Percentiles rank a stretch among this genome's conserved stretches.
These are phyloP conservation scores for Ciborinia camelliae DNA, from an alignment of 2,329 filamentous ascomycete genomes.

Conservation along the genomic window DNA sequence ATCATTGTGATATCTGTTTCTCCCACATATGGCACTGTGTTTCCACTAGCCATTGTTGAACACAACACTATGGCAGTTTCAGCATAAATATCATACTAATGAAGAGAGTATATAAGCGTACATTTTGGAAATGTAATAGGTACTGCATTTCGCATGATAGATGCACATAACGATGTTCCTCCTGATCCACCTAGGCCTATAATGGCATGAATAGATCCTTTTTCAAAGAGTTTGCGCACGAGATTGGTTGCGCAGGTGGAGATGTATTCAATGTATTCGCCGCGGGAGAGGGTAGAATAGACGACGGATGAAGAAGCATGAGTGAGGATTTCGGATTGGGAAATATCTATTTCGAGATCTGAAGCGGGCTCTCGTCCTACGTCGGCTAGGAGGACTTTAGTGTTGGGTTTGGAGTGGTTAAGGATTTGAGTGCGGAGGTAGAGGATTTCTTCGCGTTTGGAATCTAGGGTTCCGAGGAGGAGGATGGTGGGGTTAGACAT, in stretches of 20 bases:
- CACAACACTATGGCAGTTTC: too few species aligned
- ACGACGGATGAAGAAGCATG: conserved; percentile 35
- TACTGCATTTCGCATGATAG: conserved; percentile 57
- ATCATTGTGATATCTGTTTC: conserved; percentile 68
- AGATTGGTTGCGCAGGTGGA: conserved; percentile 45
- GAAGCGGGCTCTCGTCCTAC: conserved; percentile 48
- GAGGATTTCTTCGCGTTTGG: conserved; percentile 57
- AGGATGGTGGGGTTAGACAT: conserved; percentile 44
- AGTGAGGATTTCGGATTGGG: conserved; percentile 44
- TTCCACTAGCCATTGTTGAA: conserved; percentile 65
- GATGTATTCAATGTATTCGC: conserved; percentile 56
- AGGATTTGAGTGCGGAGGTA: conserved; percentile 49
- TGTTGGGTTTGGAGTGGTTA: conserved; percentile 18
- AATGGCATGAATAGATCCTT: conserved; percentile 50
- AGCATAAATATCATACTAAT: too few species aligned
- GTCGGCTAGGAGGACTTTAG: conserved; percentile 50
- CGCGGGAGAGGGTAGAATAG: conserved; percentile 45
- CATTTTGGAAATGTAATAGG: conserved; percentile 66
- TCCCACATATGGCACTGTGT: conserved; percentile 61
- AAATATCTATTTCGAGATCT: conserved; percentile 47
- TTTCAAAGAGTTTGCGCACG: conserved; percentile 42
- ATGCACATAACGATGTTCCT: conserved; percentile 57
- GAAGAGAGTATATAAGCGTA: too few species aligned
- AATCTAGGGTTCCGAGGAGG: conserved; percentile 60
- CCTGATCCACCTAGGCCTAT: conserved; percentile 60